A percentile compares a stretch with the other conserved stretches of the same genome.
Conservation (phyloP, 1,139 yeast genomes). For the Yamadazyma triangularis region DNA sequence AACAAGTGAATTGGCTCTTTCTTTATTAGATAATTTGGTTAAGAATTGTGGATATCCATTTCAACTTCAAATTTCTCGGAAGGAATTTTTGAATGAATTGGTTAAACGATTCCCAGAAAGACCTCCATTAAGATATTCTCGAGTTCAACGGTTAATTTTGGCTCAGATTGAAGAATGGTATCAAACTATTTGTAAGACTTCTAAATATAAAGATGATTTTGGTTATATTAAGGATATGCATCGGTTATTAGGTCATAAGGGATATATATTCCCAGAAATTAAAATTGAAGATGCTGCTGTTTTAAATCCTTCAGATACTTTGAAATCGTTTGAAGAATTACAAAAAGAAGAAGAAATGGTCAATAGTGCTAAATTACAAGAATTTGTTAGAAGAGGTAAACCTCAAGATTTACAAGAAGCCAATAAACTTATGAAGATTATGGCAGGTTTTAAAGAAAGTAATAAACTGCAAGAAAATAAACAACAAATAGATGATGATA, state of each 20-base stretch:
- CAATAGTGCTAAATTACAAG: slow-evolving; percentile 93
- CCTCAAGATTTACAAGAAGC: slow-evolving; percentile 97
- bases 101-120: slow-evolving; percentile 93
- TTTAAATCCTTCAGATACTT: slow-evolving; percentile 82
- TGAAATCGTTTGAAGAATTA: slow-evolving; percentile 84
- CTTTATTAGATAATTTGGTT: slow-evolving; percentile 79
- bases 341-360: slow-evolving; percentile 91
- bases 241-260: slow-evolving; percentile 80
- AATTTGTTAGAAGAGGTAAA: slow-evolving; percentile 89
- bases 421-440: slow-evolving; percentile 90
- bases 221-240: slow-evolving; percentile 96
- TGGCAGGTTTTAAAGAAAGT: slow-evolving; percentile 97
- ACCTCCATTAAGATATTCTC: slow-evolving; percentile 82
- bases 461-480: slow-evolving; percentile 55
- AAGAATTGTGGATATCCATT: slow-evolving; percentile 98
- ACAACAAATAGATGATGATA: slow-evolving; percentile 78
- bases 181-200: slow-evolving; percentile 87
- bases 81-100: slow-evolving; percentile 89
- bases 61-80: slow-evolving; percentile 90
- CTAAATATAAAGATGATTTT: slow-evolving; percentile 86
- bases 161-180: slow-evolving; percentile 97
- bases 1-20: slow-evolving; percentile 56
- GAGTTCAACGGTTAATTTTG: slow-evolving; percentile 78
- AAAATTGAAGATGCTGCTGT: slow-evolving; percentile 91
- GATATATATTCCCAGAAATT: slow-evolving; percentile 86